Percentiles rank a stretch among this genome's conserved stretches.
These are phyloP conservation scores for Cutaneotrichosporon mucoides DNA, from an alignment of 1,284 basidiomycete genomes.

Conservation along the genomic window DNA sequence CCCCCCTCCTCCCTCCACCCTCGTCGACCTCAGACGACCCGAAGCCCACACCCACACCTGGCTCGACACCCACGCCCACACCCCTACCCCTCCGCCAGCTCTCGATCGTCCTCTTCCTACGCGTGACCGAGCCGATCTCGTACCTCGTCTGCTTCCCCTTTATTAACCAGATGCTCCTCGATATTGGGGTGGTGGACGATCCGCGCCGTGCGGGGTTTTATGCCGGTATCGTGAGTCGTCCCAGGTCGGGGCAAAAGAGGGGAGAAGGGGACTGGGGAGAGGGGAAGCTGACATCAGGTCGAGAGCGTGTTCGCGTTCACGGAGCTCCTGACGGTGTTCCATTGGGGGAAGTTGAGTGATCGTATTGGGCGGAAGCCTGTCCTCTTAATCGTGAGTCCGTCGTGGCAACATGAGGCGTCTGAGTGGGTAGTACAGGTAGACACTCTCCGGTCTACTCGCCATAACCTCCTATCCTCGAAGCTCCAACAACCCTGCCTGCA, in stretches of 20 bases:
- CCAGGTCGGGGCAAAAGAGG: no score
- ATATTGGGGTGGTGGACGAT: conserved; percentile 31
- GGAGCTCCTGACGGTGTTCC: conserved; percentile 38
- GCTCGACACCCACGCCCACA: conserved; percentile 14
- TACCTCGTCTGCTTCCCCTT: conserved; percentile 33
- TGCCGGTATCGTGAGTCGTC: conserved; percentile 21
- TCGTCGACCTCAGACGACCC: not conserved
- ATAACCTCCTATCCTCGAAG: no score
- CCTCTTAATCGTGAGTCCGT: conserved; percentile 24
- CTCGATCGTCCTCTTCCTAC: conserved; percentile 32
- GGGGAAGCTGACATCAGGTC: conserved; percentile 19
- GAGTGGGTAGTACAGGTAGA: no score
- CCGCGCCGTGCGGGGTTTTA: conserved; percentile 34
- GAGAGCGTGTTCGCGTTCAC: conserved; percentile 38
- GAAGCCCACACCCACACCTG: not conserved
- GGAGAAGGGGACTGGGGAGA: not conserved
- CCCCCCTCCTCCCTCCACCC: not conserved
- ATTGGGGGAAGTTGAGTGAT: conserved; percentile 37
- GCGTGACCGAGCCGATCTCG: conserved; percentile 37
- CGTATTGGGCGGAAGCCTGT: conserved; percentile 38
- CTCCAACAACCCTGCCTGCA: no score
- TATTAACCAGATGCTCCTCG: conserved; percentile 40
- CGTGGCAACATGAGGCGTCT: no score
- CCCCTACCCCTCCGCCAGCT: conserved; percentile 37
- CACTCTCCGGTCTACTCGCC: no score